Evolutionary conservation across 2,329 filamentous ascomycete genomes (phyloP).

Genomic region (Fusarium longipes): DNA sequence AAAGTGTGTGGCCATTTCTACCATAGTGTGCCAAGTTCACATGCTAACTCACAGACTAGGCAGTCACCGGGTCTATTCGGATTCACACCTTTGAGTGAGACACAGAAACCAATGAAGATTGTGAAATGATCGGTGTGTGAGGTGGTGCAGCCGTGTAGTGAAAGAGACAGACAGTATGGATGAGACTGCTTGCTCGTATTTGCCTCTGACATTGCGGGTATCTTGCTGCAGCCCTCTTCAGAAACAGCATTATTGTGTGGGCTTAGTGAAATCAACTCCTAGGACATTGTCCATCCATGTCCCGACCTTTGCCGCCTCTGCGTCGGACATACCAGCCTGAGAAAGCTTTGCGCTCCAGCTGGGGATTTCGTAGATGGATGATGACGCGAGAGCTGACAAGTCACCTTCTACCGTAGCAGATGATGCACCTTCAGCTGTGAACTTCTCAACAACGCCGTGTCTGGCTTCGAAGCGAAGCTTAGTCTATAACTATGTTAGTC

Average conservation of each 20-base stretch:
- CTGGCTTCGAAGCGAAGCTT: constrained; percentile 52
- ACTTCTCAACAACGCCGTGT: constrained; percentile 52
- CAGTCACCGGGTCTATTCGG: constrained; percentile 38
- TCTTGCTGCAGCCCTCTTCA: constrained; percentile 31
- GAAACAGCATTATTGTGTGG: constrained; percentile 25
- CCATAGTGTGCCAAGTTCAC: constrained; percentile 34
- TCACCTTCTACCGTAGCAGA: constrained; percentile 15
- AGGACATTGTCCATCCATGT: constrained; percentile 49
- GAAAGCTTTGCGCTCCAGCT: constrained; percentile 45
- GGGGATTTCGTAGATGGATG: constrained; percentile 40
- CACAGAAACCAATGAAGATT: constrained; percentile 29
- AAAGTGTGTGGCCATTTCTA: constrained; percentile 32
- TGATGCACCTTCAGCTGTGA: constrained; percentile 44
- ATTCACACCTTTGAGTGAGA: constrained; percentile 31
- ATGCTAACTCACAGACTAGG: constrained; percentile 33
- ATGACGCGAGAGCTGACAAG: constrained; percentile 29
- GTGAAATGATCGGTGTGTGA: constrained; percentile 23
- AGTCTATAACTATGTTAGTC: constrained; percentile 38
- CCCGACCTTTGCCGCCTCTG: constrained; percentile 43
- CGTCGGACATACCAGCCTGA: constrained; percentile 42
- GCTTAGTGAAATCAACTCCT: constrained; percentile 48
- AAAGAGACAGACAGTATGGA: constrained; percentile 12
- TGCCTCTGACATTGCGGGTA: constrained; percentile 27
- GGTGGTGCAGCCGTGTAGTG: constrained; percentile 35
- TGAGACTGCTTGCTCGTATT: constrained; percentile 18